A percentile compares a stretch with the other conserved stretches of the same genome.
These are phyloP conservation scores for Lactarius sp. DNA, from an alignment of 768 basidiomycete genomes.

Conservation along the genomic window DNA sequence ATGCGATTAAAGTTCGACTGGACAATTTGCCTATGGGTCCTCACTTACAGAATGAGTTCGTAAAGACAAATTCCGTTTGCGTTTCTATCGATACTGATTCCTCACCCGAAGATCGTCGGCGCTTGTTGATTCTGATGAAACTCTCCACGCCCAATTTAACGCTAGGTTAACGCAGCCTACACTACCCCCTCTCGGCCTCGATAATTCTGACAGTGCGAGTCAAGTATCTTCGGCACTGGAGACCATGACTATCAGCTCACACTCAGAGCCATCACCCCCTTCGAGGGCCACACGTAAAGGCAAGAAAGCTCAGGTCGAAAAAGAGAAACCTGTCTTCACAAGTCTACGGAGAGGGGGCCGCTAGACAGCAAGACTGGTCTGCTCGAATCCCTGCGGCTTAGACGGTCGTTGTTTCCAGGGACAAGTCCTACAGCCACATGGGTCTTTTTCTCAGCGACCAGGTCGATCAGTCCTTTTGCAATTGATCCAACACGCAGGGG, in stretches of 20 bases:
- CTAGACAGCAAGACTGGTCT: background rate
- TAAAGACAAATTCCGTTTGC: slow-evolving; percentile 9
- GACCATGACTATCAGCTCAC: background rate
- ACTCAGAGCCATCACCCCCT: background rate
- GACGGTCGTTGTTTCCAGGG: background rate
- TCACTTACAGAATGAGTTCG: slow-evolving; percentile 37
- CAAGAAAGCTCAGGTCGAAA: background rate
- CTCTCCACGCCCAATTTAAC: slow-evolving; percentile 23
- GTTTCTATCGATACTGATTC: background rate
- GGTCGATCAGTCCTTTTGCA: background rate
- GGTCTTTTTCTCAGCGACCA: background rate
- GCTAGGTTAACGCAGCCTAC: background rate
- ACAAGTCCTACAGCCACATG: background rate
- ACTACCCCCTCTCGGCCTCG: background rate
- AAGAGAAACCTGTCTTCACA: background rate
- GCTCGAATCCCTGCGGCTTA: background rate
- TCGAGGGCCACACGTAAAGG: background rate
- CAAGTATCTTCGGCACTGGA: background rate
- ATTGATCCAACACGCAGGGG: background rate
- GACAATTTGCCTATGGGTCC: slow-evolving; percentile 10
- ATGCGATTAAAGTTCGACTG: slow-evolving; percentile 6
- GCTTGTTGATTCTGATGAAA: slow-evolving; percentile 26
- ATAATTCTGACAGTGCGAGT: slow-evolving; percentile 1
- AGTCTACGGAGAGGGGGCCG: slow-evolving; percentile 11
- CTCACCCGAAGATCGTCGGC: slow-evolving; percentile 25